These are phyloP conservation scores for Hypoxylon sp. DNA, from an alignment of 2,329 filamentous ascomycete genomes.

Conservation along the genomic window DNA sequence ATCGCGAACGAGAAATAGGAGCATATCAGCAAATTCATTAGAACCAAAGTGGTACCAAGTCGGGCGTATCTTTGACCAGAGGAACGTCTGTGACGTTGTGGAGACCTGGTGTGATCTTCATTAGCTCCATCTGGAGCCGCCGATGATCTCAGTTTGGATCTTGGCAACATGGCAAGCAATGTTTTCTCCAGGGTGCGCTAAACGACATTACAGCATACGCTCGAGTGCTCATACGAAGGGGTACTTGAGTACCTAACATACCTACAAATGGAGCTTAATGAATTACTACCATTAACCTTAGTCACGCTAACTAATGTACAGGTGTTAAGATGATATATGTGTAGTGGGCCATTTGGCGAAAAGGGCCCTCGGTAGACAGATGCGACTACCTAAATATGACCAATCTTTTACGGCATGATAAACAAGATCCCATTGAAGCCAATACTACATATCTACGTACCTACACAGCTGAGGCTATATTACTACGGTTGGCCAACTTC, in stretches of 20 bases:
- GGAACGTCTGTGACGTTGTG: background rate
- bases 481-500: background rate
- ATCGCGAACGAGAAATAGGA: slow-evolving; percentile 1
- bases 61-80: slow-evolving; percentile 1
- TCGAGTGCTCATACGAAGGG: background rate
- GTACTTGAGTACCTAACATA: background rate
- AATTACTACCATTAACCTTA: no score
- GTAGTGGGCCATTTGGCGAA: no score
- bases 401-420: background rate
- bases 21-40: background rate
- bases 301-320: background rate
- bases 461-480: background rate
- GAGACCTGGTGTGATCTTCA: slow-evolving; percentile 6
- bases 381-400: background rate
- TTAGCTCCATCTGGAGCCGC: slow-evolving; percentile 18
- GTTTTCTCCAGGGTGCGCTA: background rate
- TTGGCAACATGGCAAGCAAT: background rate
- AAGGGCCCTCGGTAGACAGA: background rate
- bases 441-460: background rate
- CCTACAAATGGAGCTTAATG: background rate
- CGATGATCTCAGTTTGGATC: background rate
- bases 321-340: background rate
- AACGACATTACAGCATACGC: background rate
- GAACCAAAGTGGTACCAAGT: slow-evolving; percentile 3
- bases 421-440: background rate